Percentiles rank a stretch among this genome's conserved stretches.
phyloP scores from a whole-genome alignment of 768 basidiomycete genomes.

The Phanerodontia chrysosporium region DNA sequence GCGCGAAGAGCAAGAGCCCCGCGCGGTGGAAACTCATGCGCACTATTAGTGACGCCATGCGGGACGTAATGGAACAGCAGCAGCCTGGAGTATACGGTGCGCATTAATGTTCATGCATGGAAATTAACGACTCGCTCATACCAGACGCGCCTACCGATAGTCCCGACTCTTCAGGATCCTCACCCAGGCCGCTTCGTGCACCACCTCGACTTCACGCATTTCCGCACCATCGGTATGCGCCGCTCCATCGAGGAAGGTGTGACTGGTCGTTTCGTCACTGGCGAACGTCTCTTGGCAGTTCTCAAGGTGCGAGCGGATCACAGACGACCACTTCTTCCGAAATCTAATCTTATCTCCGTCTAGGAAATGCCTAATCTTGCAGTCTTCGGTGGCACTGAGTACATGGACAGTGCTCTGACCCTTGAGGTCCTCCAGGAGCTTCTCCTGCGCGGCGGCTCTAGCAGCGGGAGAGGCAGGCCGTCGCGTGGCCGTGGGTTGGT shows the following conservation, averaged over 20 bases:
- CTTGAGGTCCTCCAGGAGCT: slow-evolving; percentile 84
- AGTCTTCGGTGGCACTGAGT: slow-evolving; percentile 94
- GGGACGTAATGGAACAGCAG: slow-evolving; percentile 58
- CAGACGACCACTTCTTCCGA: slow-evolving; percentile 9
- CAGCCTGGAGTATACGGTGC: slow-evolving; percentile 72
- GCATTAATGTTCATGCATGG: slow-evolving; percentile 17
- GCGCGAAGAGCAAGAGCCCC: slow-evolving; percentile 76
- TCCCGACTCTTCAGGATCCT: slow-evolving; percentile 42
- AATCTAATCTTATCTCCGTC: neutral
- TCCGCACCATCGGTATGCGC: slow-evolving; percentile 94
- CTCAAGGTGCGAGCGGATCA: slow-evolving; percentile 54
- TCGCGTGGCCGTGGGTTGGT: slow-evolving; percentile 57
- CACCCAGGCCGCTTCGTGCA: slow-evolving; percentile 77
- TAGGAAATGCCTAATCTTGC: slow-evolving; percentile 87
- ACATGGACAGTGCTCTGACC: slow-evolving; percentile 93
- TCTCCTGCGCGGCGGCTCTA: slow-evolving; percentile 77
- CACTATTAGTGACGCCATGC: slow-evolving; percentile 75
- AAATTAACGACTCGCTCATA: neutral
- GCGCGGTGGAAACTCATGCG: slow-evolving; percentile 81
- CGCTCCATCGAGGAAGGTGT: slow-evolving; percentile 88
- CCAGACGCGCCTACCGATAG: neutral
- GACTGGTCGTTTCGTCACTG: slow-evolving; percentile 89
- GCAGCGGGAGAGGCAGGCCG: slow-evolving; percentile 64
- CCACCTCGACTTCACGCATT: slow-evolving; percentile 93
- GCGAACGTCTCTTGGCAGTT: slow-evolving; percentile 73